Evolutionary conservation across 352 stramenopile genomes (phyloP).

Genomic region (Phytophthora palmivora): DNA sequence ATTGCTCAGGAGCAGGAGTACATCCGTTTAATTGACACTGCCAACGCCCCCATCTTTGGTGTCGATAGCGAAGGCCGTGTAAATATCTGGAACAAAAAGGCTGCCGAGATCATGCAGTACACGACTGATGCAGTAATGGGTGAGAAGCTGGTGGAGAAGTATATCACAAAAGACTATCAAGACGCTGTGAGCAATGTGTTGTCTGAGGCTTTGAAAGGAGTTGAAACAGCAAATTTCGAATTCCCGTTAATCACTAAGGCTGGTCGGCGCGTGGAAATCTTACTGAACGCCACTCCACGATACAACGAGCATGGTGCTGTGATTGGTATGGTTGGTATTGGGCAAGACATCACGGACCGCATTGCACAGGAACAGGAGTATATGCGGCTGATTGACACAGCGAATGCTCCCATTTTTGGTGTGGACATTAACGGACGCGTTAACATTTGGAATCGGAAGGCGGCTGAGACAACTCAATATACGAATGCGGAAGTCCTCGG

Average conservation of each 20-base stretch:
- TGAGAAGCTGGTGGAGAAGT: slow-evolving; percentile 41
- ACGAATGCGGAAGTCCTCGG: slow-evolving; percentile 51
- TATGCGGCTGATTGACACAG: slow-evolving; percentile 18
- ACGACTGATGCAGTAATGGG: slow-evolving; percentile 50
- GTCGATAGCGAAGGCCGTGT: slow-evolving; percentile 64
- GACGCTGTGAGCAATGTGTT: slow-evolving; percentile 20
- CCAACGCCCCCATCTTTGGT: slow-evolving; percentile 61
- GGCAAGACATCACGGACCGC: slow-evolving; percentile 21
- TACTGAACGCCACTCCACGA: slow-evolving; percentile 24
- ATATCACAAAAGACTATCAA: slow-evolving; percentile 31
- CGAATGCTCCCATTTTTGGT: slow-evolving; percentile 19
- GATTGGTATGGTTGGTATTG: slow-evolving; percentile 26
- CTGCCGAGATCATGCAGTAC: slow-evolving; percentile 62
- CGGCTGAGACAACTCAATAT: slow-evolving; percentile 30
- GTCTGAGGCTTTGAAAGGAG: slow-evolving; percentile 18
- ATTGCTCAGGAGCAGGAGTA: slow-evolving; percentile 32
- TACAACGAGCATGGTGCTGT: slow-evolving; percentile 26
- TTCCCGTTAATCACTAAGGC: slow-evolving; percentile 25
- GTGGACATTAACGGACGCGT: slow-evolving; percentile 16
- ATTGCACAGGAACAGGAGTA: slow-evolving; percentile 29
- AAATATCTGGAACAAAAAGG: slow-evolving; percentile 69
- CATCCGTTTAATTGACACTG: slow-evolving; percentile 42
- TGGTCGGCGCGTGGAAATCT: slow-evolving; percentile 22
- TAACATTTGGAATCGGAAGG: slow-evolving; percentile 28
- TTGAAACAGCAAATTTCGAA: slow-evolving; percentile 51